Base-by-base conservation (phyloP, 2,329 filamentous ascomycete species). In the Cytospora paraplurivora region DNA sequence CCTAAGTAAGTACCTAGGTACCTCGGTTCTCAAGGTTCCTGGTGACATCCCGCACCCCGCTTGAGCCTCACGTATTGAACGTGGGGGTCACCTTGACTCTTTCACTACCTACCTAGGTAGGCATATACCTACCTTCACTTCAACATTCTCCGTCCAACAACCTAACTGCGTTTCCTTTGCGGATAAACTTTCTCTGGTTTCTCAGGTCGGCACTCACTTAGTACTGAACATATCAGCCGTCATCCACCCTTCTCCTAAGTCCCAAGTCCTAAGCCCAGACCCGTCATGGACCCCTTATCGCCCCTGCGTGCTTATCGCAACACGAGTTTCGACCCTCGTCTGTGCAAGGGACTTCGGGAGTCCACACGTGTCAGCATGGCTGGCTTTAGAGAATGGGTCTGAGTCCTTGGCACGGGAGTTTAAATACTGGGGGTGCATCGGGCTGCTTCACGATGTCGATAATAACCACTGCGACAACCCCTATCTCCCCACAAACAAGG, bases 281-380 rank as follows among this genome's bases (percentile, higher is more conserved):
- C 15, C 7, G 15, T 49, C 27, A 49, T 34, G n/a, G 38, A 44
- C 51, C 17, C 12, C 38, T 53, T 53, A 58, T 57, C 38, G 8
- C 49, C n/a, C 1, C 34, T 52, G n/a, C n/a, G 15, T 44, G 47
- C 60, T 56, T 57, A 63, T 60, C 52, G 21, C 35, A 55, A 59
- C 56, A 61, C 60, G 37, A 61, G 37, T 57, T 4, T 27, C 27
- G 27, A 27, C 37, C 49, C 52, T 58, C 55, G 62, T 57, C 55
- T 34, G 38, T 63, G 61, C 54, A 58, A 55, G 47, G 54, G 41
- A 56, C 27, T 27, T 27, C 27, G 32, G 8, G 10, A 15, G 60
- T 54, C 50, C 61, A 56, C 61, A 63, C 53, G 64, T 57, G 64
- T 62, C 53, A 63, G 58, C 35, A 61, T 63, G 53, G 58, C 33